phyloP scores from a whole-genome alignment of 257 asterid genomes.

The Lycium ferocissimum region DNA sequence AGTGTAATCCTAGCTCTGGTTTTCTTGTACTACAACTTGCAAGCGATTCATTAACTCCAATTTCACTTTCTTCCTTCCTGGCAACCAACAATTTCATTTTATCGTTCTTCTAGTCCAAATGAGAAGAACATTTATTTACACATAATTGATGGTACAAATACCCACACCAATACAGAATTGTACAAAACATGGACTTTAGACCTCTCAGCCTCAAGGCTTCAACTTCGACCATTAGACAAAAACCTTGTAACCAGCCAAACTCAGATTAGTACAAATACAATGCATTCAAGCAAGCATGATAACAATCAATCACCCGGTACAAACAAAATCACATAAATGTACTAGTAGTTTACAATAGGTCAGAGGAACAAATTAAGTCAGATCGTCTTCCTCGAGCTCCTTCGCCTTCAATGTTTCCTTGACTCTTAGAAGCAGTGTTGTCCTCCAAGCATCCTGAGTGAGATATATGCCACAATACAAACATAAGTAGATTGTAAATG shows the following conservation, averaged over 20 bases:
- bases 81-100: neutral
- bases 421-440: slow-evolving; percentile 91
- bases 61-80: neutral
- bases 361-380: slow-evolving; percentile 55
- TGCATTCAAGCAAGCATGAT: slow-evolving; percentile 16
- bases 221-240: neutral
- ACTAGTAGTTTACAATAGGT: slow-evolving; percentile 24
- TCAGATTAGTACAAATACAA: slow-evolving; percentile 19
- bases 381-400: slow-evolving; percentile 95
- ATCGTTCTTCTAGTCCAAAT: slow-evolving; percentile 9
- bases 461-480: slow-evolving; percentile 3
- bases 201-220: slow-evolving; percentile 17
- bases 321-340: slow-evolving; percentile 30
- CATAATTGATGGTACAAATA: slow-evolving; percentile 2
- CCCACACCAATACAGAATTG: slow-evolving; percentile 21
- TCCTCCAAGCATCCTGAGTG: slow-evolving; percentile 87
- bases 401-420: slow-evolving; percentile 94
- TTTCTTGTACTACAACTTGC: neutral
- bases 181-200: neutral
- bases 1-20: neutral
- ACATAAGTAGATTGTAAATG: neutral
- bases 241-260: neutral
- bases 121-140: slow-evolving; percentile 21
- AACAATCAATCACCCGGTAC: slow-evolving; percentile 26
- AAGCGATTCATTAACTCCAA: neutral